phyloP scores from a whole-genome alignment of 176 grass and related monocot species.

The Oryza glaberrima region DNA sequence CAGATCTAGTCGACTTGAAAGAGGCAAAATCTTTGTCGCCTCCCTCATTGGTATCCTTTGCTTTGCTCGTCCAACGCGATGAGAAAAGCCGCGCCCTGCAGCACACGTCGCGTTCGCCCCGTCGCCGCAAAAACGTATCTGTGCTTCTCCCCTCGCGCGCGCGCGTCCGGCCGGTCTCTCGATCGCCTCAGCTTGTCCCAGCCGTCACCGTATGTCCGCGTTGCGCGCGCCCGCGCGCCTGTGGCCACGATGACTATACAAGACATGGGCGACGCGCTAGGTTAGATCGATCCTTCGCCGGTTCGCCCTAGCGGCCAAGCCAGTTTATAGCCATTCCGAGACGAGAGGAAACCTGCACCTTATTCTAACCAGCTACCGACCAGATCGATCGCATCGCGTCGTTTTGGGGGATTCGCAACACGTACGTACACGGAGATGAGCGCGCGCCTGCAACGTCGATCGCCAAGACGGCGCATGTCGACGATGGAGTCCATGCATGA shows the following conservation, averaged over 20 bases:
- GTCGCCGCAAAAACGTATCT: not conserved
- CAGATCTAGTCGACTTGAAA: not conserved
- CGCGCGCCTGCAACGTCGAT: not conserved
- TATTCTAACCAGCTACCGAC: not conserved
- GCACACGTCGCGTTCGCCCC: not conserved
- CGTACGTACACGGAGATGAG: not conserved
- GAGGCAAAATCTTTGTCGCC: not conserved
- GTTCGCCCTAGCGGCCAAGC: too few relatives aligned
- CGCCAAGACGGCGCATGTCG: not conserved
- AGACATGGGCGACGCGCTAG: too few relatives aligned
- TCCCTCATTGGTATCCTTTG: too few relatives aligned
- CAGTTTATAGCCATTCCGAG: not conserved
- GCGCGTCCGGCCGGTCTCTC: too few relatives aligned
- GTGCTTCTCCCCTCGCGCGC: too few relatives aligned
- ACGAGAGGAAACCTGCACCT: conserved; percentile 21
- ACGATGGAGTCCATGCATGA: not conserved
- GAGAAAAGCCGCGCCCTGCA: not conserved
- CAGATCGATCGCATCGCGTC: not conserved
- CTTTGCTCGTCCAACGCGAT: too few relatives aligned
- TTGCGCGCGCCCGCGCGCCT: too few relatives aligned
- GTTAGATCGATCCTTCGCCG: not conserved
- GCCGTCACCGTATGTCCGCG: too few relatives aligned
- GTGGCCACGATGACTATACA: not conserved
- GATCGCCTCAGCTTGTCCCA: too few relatives aligned
- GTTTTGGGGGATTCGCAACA: conserved; percentile 15